Evolutionary conservation across 2,329 filamentous ascomycete genomes (phyloP), one percentile per base, ranked within the genome.

Genomic region (Orbilia oligospora): DNA sequence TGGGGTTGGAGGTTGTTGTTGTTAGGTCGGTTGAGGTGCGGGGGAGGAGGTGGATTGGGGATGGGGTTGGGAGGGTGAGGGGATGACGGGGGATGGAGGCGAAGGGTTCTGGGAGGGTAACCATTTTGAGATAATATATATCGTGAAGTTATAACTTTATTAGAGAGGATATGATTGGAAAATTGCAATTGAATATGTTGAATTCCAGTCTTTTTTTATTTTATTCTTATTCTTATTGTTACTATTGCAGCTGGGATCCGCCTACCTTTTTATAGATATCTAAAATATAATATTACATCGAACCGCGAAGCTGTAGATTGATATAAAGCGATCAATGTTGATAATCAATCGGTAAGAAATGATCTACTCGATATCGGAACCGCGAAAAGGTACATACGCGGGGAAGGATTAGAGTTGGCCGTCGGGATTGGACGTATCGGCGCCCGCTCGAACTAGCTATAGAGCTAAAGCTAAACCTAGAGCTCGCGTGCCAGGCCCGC

Each of bases 1-100:
- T 88, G 16, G 18, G 12, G n/a, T 3, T 14, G 10, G 56, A 27
- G 36, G 36, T 44, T 10, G 3, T 0, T n/a, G 53, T 36, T 61
- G 88, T 87, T 4, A 92, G 87, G 24, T 88, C 89, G 67, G 86
- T 83, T 36, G 89, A 90, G 82, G 92, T 91, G 79, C 90, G 87
- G 69, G 90, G 89, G 41, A 93, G 88, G 65, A 86, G 84, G 82
- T 93, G 90, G 82, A 93, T 91, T 33, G 90, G 91, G 0, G 91
- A 92, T 16, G 90, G 89, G 0, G 89, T 90, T 68, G 92, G 91
- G 77, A 91, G 88, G 81, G 92, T 88, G 9, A 86, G 83, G 81
- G 89, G 85, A 76, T 76, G 66, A 56, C 88, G 87, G 12, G 90
- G 89, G 81, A 92, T 92, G 82, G 87, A 87, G 68, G 88, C 87